These are phyloP conservation scores for Epichloe hybrida DNA, from an alignment of 2,329 filamentous ascomycete species.

Conservation along the genomic window DNA sequence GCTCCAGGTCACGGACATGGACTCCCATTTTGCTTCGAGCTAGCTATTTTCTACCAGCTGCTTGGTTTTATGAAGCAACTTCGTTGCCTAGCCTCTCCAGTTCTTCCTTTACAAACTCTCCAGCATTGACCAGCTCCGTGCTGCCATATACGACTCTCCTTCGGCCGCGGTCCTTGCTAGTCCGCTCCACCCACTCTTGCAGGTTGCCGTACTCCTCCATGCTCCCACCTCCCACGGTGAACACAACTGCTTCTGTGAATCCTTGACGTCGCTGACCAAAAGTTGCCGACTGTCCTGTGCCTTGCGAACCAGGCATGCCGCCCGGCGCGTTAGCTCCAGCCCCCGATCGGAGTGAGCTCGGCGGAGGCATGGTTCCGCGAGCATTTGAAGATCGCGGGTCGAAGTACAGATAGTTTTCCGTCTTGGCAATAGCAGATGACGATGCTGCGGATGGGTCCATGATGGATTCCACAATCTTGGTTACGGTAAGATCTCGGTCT, in stretches of 20 bases:
- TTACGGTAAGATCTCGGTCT: conserved; percentile 89
- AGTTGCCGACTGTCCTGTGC: conserved; percentile 57
- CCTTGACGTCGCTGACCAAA: conserved; percentile 87
- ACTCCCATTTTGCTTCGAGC: not conserved
- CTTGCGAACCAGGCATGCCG: conserved; percentile 35
- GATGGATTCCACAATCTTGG: conserved; percentile 94
- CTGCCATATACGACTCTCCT: conserved; percentile 89
- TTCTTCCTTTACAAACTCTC: conserved; percentile 51
- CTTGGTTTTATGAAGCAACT: conserved; percentile 22
- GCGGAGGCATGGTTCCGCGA: conserved; percentile 77
- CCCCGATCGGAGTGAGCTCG: conserved; percentile 42
- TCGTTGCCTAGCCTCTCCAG: conserved; percentile 50
- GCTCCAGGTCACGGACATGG: too few relatives aligned
- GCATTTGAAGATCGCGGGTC: conserved; percentile 90
- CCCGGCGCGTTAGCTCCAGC: conserved; percentile 29
- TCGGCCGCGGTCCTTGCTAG: conserved; percentile 50
- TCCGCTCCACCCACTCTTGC: conserved; percentile 86
- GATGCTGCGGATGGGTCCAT: conserved; percentile 91
- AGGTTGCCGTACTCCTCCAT: conserved; percentile 99
- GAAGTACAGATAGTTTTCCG: conserved; percentile 93
- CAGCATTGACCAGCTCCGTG: conserved; percentile 64
- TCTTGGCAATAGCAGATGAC: conserved; percentile 87
- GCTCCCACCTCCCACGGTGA: conserved; percentile 86
- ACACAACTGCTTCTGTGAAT: conserved; percentile 84
- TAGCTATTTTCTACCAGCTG: not conserved